Percentiles rank a stretch among this genome's conserved stretches.
Evolutionary conservation across 2,329 filamentous ascomycete genomes (phyloP).

Genomic region (Salinomyces thailandicus): DNA sequence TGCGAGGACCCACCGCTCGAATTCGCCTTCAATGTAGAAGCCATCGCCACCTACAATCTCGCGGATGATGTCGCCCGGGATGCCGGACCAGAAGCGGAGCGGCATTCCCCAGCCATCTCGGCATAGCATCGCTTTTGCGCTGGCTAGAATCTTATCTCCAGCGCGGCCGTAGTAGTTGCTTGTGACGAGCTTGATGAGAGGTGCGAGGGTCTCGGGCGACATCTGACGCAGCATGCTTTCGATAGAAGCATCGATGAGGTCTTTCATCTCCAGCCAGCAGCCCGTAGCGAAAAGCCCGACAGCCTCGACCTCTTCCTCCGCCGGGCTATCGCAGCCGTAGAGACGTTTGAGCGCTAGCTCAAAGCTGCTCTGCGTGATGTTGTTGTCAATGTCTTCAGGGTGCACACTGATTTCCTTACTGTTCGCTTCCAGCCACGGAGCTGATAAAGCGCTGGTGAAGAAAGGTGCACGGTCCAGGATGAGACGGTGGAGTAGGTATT

Average conservation of each 20-base stretch:
- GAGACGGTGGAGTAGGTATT: slow-evolving; percentile 44
- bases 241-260: slow-evolving; percentile 44
- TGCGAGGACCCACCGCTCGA: slow-evolving; percentile 47
- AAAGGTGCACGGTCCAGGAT: slow-evolving; percentile 47
- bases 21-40: slow-evolving; percentile 48
- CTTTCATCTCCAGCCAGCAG: slow-evolving; percentile 49
- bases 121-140: slow-evolving; percentile 49
- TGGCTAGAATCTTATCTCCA: slow-evolving; percentile 45
- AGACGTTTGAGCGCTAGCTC: slow-evolving; percentile 45
- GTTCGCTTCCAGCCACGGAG: slow-evolving; percentile 46
- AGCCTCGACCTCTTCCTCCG: slow-evolving; percentile 43
- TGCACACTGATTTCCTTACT: slow-evolving; percentile 43
- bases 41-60: slow-evolving; percentile 50
- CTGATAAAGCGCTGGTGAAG: slow-evolving; percentile 44
- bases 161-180: slow-evolving; percentile 46
- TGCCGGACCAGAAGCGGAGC: slow-evolving; percentile 44
- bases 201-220: slow-evolving; percentile 39
- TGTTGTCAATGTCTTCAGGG: slow-evolving; percentile 44
- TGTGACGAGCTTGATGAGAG: slow-evolving; percentile 44
- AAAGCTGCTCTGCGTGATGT: slow-evolving; percentile 44
- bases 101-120: slow-evolving; percentile 48
- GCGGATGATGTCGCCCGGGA: slow-evolving; percentile 47
- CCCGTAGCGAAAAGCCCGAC: slow-evolving; percentile 46
- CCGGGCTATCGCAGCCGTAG: slow-evolving; percentile 40
- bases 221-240: slow-evolving; percentile 46